phyloP scores from a whole-genome alignment of 805 yeast genomes.

The Yarrowia sp. region DNA sequence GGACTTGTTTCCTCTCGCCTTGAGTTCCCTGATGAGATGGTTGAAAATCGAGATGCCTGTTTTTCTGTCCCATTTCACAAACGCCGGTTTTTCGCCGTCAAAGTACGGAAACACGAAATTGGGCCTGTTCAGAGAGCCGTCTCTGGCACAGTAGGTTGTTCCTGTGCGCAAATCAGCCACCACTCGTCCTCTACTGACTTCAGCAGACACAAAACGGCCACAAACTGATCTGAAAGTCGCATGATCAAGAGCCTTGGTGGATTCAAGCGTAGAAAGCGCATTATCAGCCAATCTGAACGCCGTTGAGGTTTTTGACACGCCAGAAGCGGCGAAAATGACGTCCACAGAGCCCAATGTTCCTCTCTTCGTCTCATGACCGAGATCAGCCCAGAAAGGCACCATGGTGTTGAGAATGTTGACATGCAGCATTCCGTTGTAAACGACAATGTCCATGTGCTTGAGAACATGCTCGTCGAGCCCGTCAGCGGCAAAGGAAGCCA shows the following conservation, averaged over 20 bases:
- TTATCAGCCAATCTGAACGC: slow-evolving; percentile 3
- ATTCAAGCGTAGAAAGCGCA: not conserved
- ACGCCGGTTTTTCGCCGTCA: not conserved
- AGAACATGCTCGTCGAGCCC: not conserved
- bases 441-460: not conserved
- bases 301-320: not conserved
- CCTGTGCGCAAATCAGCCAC: not conserved
- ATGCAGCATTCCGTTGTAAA: not conserved
- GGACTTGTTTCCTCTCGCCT: not conserved
- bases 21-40: not conserved
- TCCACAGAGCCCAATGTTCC: no score
- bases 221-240: not conserved
- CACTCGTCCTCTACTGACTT: not conserved
- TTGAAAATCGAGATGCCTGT: not conserved
- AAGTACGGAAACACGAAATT: not conserved
- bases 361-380: not conserved
- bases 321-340: not conserved
- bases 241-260: not conserved
- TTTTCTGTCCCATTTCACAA: not conserved
- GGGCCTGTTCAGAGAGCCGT: not conserved
- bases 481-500: not conserved
- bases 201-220: slow-evolving; percentile 2
- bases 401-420: not conserved
- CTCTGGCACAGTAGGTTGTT: not conserved
- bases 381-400: not conserved